Evolutionary conservation across 2,329 filamentous ascomycete species (phyloP).

Genomic region (Podosphaera xanthii): DNA sequence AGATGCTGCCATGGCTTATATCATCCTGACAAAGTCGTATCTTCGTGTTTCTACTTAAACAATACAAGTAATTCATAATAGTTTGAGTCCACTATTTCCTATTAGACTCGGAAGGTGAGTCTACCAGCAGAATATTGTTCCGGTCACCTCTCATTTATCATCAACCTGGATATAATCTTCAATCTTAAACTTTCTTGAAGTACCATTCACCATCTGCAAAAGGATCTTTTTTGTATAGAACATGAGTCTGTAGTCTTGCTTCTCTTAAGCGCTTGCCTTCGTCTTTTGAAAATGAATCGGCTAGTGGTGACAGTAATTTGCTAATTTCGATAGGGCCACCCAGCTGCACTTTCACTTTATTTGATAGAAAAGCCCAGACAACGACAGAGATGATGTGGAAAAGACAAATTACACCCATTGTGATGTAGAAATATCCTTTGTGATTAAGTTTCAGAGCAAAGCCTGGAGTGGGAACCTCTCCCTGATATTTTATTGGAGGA

Average conservation of each 20-base stretch:
- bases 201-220: slow-evolving; percentile 6
- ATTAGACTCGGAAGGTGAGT: too few species aligned
- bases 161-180: slow-evolving; percentile 3
- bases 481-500: slow-evolving; percentile 3
- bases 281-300: slow-evolving; percentile 11
- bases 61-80: too few species aligned
- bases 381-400: slow-evolving; percentile 11
- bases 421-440: slow-evolving; percentile 22
- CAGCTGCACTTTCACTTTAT: slow-evolving; percentile 12
- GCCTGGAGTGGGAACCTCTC: slow-evolving; percentile 7
- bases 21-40: too few species aligned
- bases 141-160: too few species aligned
- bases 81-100: too few species aligned
- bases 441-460: slow-evolving; percentile 18
- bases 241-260: slow-evolving; percentile 9
- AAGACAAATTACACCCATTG: slow-evolving; percentile 12
- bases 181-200: slow-evolving; percentile 3
- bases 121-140: too few species aligned
- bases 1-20: too few species aligned
- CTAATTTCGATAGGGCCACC: slow-evolving; percentile 11
- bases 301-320: slow-evolving; percentile 12
- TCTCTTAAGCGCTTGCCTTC: slow-evolving; percentile 8
- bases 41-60: too few species aligned
- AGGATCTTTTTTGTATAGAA: slow-evolving; percentile 10
- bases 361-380: slow-evolving; percentile 10